Evolutionary conservation across 2,329 filamentous ascomycete species (phyloP), one percentile per base, ranked within the genome.

Genomic region (Celoporthe dispersa): DNA sequence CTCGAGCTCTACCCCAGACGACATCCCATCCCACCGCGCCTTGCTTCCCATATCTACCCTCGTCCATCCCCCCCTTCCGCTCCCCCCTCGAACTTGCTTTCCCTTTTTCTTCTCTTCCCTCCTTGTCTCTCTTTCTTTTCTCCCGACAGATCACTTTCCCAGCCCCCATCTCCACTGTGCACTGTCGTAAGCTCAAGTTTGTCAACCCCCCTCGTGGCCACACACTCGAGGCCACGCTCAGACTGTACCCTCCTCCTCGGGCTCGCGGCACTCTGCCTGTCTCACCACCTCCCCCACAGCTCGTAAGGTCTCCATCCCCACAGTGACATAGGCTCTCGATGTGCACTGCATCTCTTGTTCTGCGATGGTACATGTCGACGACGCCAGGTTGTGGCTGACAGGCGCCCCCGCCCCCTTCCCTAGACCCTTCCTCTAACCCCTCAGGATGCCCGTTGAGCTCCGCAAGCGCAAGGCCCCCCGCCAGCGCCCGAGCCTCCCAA

Each of bases 381-480:
- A 31, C 22, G n/a, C 35, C 25, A 25, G 2, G 9, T 64, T 12
- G 22, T 60, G 65, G 60, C 70, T 73, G 41, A 70, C 68, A 68
- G 25, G 14, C 48, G 44, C 59, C 37, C 37, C 37, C 37, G 7
- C 37, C 35, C 35, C 8, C 35, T 8, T 4, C 35, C 28, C 22
- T 48, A 60, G 41, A 62, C 16, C 16, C 25, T n/a, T 25, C 53
- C 25, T 19, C 53, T 48, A 48, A 11, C 11, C 68, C 39, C 55
- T 64, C 75, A 78, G 71, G 68, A 89, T 90, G 88, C 85, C 86
- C 73, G 83, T 86, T 75, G 85, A 85, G 76, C 82, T 90, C 59
- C 84, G 88, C 80, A 89, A 90, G 82, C 87, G 88, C 82, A 89
- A 89, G 80, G 86, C 86, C 84, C 83, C 75, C 80, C 83, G 70